Percentiles rank a stretch among this genome's conserved stretches.
Evolutionary conservation across 306 rosid species (phyloP).

Genomic region (Sesbania bispinosa): DNA sequence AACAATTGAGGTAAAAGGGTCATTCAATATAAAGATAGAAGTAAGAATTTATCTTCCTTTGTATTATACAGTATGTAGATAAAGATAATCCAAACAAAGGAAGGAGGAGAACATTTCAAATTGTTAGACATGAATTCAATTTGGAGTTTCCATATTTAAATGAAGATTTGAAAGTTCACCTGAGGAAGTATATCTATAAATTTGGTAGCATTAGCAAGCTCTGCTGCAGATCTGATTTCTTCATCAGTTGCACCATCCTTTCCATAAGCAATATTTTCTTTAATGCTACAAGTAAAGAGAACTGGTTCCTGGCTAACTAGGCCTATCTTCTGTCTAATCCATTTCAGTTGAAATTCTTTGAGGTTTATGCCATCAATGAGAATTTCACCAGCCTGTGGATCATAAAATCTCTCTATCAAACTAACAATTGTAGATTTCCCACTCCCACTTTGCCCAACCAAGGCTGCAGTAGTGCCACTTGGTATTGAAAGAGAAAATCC

Average conservation of each 20-base stretch:
- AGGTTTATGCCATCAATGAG: slow-evolving; percentile 66
- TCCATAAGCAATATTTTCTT: slow-evolving; percentile 67
- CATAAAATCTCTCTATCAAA: slow-evolving; percentile 80
- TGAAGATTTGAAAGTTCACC: neutral
- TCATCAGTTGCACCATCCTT: slow-evolving; percentile 50
- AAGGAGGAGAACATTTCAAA: neutral
- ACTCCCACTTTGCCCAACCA: slow-evolving; percentile 82
- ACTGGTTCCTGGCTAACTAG: slow-evolving; percentile 79
- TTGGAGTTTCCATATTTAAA: neutral
- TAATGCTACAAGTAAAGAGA: slow-evolving; percentile 60
- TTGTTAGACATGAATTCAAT: neutral
- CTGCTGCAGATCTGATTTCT: slow-evolving; percentile 19
- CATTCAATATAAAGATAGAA: neutral
- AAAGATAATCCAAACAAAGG: neutral
- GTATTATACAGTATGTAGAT: neutral
- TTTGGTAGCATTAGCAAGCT: slow-evolving; percentile 22
- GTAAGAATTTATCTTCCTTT: neutral
- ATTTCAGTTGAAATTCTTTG: slow-evolving; percentile 56
- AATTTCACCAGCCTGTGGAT: slow-evolving; percentile 63
- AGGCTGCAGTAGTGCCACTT: slow-evolving; percentile 53
- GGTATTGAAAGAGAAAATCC: slow-evolving; percentile 45
- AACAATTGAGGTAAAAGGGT: neutral
- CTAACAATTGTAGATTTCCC: slow-evolving; percentile 73
- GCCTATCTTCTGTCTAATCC: slow-evolving; percentile 71
- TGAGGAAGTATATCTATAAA: slow-evolving; percentile 22